Percentiles rank a stretch among this genome's conserved stretches.
Conservation (phyloP, 768 basidiomycete genomes). For the Agrocybe pediades region DNA sequence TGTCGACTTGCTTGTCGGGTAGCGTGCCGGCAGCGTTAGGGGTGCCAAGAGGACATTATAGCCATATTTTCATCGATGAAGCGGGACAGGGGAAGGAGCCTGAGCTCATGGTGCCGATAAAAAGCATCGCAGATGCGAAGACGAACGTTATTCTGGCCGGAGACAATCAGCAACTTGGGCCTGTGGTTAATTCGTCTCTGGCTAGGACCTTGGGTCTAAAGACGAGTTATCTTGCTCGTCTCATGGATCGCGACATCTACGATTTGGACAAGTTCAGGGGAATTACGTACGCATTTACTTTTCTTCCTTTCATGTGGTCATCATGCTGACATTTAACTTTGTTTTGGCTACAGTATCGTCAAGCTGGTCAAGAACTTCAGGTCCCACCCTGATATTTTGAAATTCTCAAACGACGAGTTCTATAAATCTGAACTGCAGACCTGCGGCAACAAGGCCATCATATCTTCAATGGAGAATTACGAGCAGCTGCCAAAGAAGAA, state of each 20-base stretch:
- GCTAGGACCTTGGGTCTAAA: slow-evolving; percentile 51
- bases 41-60: slow-evolving; percentile 53
- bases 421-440: slow-evolving; percentile 52
- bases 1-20: slow-evolving; percentile 60
- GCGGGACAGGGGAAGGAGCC: slow-evolving; percentile 68
- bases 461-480: slow-evolving; percentile 36
- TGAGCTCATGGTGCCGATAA: slow-evolving; percentile 56
- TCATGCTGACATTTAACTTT: background rate
- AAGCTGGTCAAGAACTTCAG: slow-evolving; percentile 63
- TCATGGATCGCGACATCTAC: slow-evolving; percentile 44
- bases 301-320: background rate
- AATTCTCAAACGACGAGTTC: slow-evolving; percentile 59
- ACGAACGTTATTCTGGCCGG: slow-evolving; percentile 62
- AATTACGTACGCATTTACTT: slow-evolving; percentile 33
- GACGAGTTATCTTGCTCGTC: slow-evolving; percentile 51
- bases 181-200: slow-evolving; percentile 50
- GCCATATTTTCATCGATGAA: slow-evolving; percentile 65
- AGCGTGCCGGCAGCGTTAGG: slow-evolving; percentile 50
- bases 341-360: slow-evolving; percentile 41
- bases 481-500: slow-evolving; percentile 38
- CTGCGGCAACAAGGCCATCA: slow-evolving; percentile 46
- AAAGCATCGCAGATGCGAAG: slow-evolving; percentile 41
- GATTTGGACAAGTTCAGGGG: slow-evolving; percentile 34
- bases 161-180: slow-evolving; percentile 65
- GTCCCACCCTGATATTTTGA: slow-evolving; percentile 54